Conservation (phyloP, 2,329 filamentous ascomycete genomes). For the Ilyonectria mors-panacis region DNA sequence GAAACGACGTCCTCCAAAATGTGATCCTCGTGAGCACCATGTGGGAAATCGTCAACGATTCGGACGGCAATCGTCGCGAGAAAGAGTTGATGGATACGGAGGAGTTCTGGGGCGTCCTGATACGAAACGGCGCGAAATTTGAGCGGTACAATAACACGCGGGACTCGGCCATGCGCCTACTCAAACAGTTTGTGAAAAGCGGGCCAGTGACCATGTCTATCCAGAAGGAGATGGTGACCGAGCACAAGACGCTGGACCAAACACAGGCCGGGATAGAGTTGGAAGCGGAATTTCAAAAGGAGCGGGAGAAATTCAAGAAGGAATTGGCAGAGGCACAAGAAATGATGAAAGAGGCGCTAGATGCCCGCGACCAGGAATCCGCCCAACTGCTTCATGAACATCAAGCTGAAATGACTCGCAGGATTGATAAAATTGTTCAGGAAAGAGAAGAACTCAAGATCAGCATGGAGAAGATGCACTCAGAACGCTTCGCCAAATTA, state of each 20-base stretch:
- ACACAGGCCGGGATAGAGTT: conserved; percentile 23
- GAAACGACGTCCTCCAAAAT: conserved; percentile 50
- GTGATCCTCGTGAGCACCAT: conserved; percentile 55
- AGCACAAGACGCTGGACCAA: conserved; percentile 22
- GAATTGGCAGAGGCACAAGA: conserved; percentile 20
- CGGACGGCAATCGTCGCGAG: conserved; percentile 26
- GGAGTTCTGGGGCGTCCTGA: conserved; percentile 27
- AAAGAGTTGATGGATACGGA: conserved; percentile 3
- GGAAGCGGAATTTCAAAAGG: conserved; percentile 7
- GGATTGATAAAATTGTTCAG: background rate
- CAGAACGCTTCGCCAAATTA: background rate
- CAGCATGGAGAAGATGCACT: background rate
- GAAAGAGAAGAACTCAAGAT: background rate
- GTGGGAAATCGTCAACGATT: conserved; percentile 46
- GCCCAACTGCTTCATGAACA: background rate
- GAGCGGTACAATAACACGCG: conserved; percentile 1
- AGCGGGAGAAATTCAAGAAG: conserved; percentile 16
- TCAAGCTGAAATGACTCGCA: background rate
- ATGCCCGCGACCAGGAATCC: background rate
- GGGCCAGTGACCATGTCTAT: background rate
- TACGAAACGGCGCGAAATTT: background rate
- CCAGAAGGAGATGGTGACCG: conserved; percentile 28
- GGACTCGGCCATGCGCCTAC: background rate
- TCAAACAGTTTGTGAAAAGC: no score
- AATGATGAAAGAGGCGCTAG: conserved; percentile 1